These are phyloP conservation scores for Leccinum longicurvipes DNA, from an alignment of 768 basidiomycete genomes.

Conservation along the genomic window DNA sequence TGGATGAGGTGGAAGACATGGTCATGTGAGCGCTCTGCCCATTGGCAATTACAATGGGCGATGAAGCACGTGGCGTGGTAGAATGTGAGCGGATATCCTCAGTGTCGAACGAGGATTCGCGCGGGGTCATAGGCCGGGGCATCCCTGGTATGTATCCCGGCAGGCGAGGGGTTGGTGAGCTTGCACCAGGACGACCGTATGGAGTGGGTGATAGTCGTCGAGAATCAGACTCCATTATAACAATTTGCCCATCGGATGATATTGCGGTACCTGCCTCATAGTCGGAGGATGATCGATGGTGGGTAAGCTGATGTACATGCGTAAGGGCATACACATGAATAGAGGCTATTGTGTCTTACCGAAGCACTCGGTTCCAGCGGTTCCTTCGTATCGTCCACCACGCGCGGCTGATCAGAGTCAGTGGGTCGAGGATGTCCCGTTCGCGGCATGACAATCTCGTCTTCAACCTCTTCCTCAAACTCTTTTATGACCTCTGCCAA, in stretches of 20 bases:
- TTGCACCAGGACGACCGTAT: constrained; percentile 45
- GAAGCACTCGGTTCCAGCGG: constrained; percentile 16
- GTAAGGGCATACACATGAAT: constrained; percentile 18
- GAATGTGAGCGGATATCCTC: constrained; percentile 73
- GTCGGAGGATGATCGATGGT: constrained; percentile 38
- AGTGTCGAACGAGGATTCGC: constrained; percentile 57
- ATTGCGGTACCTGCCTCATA: constrained; percentile 69
- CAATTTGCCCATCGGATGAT: constrained; percentile 55
- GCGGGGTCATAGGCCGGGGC: constrained; percentile 90
- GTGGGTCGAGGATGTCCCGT: constrained; percentile 44
- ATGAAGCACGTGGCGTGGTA: constrained; percentile 74
- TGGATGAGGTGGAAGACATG: constrained; percentile 35
- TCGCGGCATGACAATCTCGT: constrained; percentile 74
- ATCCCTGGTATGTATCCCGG: constrained; percentile 90
- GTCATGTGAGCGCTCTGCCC: constrained; percentile 34
- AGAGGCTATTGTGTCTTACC: constrained; percentile 21
- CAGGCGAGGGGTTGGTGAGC: constrained; percentile 51
- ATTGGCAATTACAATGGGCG: constrained; percentile 45
- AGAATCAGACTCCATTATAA: constrained; percentile 43
- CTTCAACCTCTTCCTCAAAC: constrained; percentile 70
- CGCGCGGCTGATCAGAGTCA: constrained; percentile 26
- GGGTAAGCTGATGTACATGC: constrained; percentile 13
- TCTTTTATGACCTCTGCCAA: constrained; percentile 74
- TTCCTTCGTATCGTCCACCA: constrained; percentile 18
- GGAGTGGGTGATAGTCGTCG: constrained; percentile 62